Base-by-base conservation (phyloP, 2,329 filamentous ascomycete genomes). In the Fusarium keratoplasticum region DNA sequence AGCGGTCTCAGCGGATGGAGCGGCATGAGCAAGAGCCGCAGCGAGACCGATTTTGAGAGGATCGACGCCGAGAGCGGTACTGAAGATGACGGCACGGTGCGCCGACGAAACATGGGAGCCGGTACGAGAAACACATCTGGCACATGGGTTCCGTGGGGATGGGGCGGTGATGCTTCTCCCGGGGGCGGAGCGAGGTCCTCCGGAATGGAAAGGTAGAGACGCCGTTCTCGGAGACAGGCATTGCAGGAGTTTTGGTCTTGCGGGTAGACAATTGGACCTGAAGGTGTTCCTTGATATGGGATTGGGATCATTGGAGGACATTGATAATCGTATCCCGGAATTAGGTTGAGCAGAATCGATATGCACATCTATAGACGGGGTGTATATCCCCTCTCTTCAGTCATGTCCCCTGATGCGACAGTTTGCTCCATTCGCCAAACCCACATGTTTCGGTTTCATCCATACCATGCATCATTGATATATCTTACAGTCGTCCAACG, bases 21-120 rank as follows among this genome's bases (percentile, higher is more conserved):
- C 70, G 90, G 86, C 4, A 84, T 97, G 77, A 92, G 90, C 77
- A 96, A 96, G 84, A 96, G 94, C 79, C 91, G 91, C 73, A 97
- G 94, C 81, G 95, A 98, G 80, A 90, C 89, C 22, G 96, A 97
- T 77, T 98, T 98, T 79, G 95, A 97, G 79, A 94, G 94, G 81
- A 94, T 97, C 75, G 93, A 96, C 71, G 91, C 92, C 36, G 93
- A 95, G 79, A 92, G 91, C 78, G 88, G 88, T 11, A 85, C 85
- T 29, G 91, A 90, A 78, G 89, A 89, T 54, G 86, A 85, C 35
- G 85, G 77, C 11, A 78, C 77, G 20, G 78, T 83, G 29, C 79
- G 82, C 64, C 79, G 79, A 70, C 82, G 81, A 60, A 72, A 82
- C 29, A 72, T 76, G 22, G 72, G 73, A 40, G 76, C 73, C 20